Evolutionary conservation across 83 land plant species (phyloP).

Genomic region (Diphasiastrum complanatum): DNA sequence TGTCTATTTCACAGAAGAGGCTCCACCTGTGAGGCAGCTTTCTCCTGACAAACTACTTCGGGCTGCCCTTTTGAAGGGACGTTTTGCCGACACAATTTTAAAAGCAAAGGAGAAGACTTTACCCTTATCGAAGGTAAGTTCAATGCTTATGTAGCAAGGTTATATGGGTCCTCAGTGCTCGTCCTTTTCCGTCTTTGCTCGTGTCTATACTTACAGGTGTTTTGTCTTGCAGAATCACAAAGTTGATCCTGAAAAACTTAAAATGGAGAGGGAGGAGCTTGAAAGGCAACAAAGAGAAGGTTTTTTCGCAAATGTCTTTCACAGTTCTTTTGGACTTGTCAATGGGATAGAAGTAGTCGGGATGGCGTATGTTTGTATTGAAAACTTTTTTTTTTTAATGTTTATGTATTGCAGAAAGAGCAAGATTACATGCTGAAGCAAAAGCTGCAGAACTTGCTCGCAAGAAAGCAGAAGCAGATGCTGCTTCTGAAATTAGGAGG

Average conservation of each 20-base stretch:
- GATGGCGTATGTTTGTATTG: no score
- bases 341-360: no score
- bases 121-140: no score
- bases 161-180: no score
- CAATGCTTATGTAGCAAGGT: no score
- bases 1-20: no score
- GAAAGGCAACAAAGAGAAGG: conserved; percentile 9
- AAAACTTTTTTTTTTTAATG: not conserved
- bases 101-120: conserved; percentile 15
- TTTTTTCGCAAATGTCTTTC: not conserved
- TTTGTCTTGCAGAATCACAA: not conserved
- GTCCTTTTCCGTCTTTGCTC: no score
- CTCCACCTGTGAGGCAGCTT: not conserved
- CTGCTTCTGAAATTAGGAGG: not conserved
- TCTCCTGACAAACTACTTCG: conserved; percentile 8
- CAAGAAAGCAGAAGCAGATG: not conserved
- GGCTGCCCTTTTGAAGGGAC: conserved; percentile 9
- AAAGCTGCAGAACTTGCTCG: conserved; percentile 10
- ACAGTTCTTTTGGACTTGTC: not conserved
- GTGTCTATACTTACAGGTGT: not conserved
- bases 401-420: conserved; percentile 9
- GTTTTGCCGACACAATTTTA: conserved; percentile 18
- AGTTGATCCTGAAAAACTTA: conserved; percentile 14
- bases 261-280: conserved; percentile 11
- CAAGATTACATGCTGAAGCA: conserved; percentile 10